Base-by-base conservation (phyloP, 202 grass and related monocot genomes). In the Eragrostis tef region DNA sequence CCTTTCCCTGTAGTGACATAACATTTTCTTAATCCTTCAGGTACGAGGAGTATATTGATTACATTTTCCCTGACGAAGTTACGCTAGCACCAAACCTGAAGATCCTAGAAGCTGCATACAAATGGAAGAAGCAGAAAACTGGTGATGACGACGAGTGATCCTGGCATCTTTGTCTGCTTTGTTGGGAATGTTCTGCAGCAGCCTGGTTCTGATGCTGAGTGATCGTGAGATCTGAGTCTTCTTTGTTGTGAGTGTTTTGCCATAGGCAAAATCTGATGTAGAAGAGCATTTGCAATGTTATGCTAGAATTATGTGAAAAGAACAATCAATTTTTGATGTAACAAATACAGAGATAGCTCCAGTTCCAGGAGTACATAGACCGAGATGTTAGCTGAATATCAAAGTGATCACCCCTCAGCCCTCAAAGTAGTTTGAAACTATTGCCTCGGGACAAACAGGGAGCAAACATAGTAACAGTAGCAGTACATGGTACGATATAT, bases 1-100 rank as follows among this genome's bases (percentile, higher is more conserved):
- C 34, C 5, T 39, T 39, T 39, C 34, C 34, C 22, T 82, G n/a
- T 57, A 53, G 51, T 91, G 81, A 93, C 50, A 75, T 15, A 47
- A 74, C 6, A 2, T 80, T 79, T 85, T 26, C 53, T 75, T 75
- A 9, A 66, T 44, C 27, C 16, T 90, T 22, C 66, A 98, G 95
- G 58, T 94, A 90, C 6, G 95, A 98, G 90, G 95, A 94, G 62
- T 98, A 94, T 48, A 90, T 93, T 11, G 92, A 95, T 54, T 95
- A 98, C 59, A 91, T 93, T 81, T 98, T 98, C 82, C 90, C 95
- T 64, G 90, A 98, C 15, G 95, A 98, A 42, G 90, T 98, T 19
- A 85, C 88, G 11, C 59, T 83, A 79, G 90, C 92, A 4, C 95
- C 95, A 17, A 94, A 93, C 59, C 53, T 94, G n/a, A 95, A 98